phyloP scores from a whole-genome alignment of 2,329 filamentous ascomycete genomes.

The Ilyonectria sp. region DNA sequence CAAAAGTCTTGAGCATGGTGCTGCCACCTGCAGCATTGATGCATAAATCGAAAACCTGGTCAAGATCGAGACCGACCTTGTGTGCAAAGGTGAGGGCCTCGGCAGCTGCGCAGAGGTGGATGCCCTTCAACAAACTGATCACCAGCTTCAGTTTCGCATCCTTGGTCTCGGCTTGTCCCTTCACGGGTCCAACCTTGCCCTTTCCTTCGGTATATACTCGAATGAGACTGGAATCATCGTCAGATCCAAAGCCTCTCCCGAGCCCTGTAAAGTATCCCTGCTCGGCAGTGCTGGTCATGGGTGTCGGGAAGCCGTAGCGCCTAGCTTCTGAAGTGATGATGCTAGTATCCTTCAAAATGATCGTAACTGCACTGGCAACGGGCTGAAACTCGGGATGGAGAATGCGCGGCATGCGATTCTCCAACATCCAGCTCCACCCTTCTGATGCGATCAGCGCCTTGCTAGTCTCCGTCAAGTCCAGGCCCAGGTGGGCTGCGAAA shows the following conservation, averaged over 20 bases:
- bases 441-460: conserved; percentile 62
- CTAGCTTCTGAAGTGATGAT: conserved; percentile 79
- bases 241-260: conserved; percentile 63
- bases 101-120: conserved; percentile 32
- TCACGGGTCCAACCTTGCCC: conserved; percentile 1
- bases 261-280: conserved; percentile 75
- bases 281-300: conserved; percentile 74
- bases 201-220: conserved; percentile 31
- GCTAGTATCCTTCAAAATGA: conserved; percentile 73
- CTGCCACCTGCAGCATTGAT: conserved; percentile 34
- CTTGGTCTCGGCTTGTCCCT: neutral
- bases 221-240: conserved; percentile 33
- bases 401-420: conserved; percentile 71
- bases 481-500: conserved; percentile 69
- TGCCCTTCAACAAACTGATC: conserved; percentile 31
- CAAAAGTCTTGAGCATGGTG: conserved; percentile 24
- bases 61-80: conserved; percentile 33
- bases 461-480: conserved; percentile 62
- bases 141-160: conserved; percentile 28
- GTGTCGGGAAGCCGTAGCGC: conserved; percentile 69
- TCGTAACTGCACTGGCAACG: conserved; percentile 71
- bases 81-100: conserved; percentile 36
- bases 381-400: conserved; percentile 67
- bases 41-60: conserved; percentile 36
- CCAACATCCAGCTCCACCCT: conserved; percentile 74